phyloP scores from a whole-genome alignment of 148 eudicot species.

The Suaeda aralocaspica region DNA sequence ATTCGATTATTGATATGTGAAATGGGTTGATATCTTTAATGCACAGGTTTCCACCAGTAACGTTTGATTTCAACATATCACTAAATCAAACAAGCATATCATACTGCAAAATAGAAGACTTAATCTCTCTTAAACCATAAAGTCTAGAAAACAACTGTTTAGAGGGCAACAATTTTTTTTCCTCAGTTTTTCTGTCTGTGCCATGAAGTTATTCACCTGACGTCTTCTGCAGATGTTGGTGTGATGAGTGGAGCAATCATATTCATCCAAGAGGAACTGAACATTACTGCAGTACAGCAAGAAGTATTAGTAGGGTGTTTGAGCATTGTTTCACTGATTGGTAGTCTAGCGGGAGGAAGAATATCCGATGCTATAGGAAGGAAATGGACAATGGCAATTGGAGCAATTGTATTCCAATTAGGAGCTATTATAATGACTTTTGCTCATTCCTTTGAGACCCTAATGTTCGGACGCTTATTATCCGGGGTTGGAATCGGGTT shows the following conservation, averaged over 20 bases:
- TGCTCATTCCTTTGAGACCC: conserved; percentile 28
- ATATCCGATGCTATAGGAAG: conserved; percentile 45
- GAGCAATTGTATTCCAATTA: conserved; percentile 32
- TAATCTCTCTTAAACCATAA: background rate
- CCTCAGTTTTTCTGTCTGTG: background rate
- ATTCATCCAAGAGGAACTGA: conserved; percentile 38
- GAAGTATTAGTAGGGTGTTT: conserved; percentile 38
- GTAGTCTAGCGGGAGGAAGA: conserved; percentile 41
- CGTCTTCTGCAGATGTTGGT: conserved; percentile 31
- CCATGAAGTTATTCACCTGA: background rate
- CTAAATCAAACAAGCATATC: background rate
- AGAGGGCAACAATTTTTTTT: background rate
- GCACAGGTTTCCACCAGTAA: no score
- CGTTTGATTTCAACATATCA: no score
- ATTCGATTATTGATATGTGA: background rate
- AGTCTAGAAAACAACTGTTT: background rate
- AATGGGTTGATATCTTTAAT: background rate
- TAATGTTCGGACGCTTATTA: conserved; percentile 39
- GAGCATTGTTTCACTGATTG: conserved; percentile 37
- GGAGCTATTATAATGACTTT: conserved; percentile 38
- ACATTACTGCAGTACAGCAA: conserved; percentile 39
- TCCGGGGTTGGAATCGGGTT: conserved; percentile 44
- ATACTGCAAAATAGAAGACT: background rate
- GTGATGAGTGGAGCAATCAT: conserved; percentile 48
- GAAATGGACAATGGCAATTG: conserved; percentile 47